A percentile compares a stretch with the other conserved stretches of the same genome.
Conservation (phyloP, 345 rosid genomes). For the Ricinus communis region DNA sequence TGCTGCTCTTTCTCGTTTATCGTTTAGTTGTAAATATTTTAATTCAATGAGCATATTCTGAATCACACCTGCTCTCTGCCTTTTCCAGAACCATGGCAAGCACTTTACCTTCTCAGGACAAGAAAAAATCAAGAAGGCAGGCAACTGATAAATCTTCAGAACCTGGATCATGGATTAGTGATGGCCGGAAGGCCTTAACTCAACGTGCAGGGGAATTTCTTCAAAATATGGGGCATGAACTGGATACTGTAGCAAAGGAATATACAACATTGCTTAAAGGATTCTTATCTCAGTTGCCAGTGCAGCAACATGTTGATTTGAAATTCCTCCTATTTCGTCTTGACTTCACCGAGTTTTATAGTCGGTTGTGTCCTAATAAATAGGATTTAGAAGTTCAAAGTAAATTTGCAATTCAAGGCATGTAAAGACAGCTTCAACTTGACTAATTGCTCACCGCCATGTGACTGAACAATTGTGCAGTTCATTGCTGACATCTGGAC, state of each 20-base stretch:
- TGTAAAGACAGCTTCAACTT: constrained; percentile 6
- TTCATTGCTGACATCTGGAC: constrained; percentile 26
- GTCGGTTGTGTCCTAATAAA: constrained; percentile 48
- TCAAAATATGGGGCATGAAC: constrained; percentile 69
- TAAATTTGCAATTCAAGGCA: constrained; percentile 14
- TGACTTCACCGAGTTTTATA: constrained; percentile 92
- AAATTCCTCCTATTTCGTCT: constrained; percentile 95
- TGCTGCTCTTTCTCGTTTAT: background rate
- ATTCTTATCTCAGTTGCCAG: constrained; percentile 82
- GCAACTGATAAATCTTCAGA: constrained; percentile 42
- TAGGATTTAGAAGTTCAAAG: constrained; percentile 28
- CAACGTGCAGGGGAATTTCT: constrained; percentile 93
- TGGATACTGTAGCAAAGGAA: constrained; percentile 69
- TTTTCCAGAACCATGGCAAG: constrained; percentile 54
- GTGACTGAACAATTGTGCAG: constrained; percentile 22
- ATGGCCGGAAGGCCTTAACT: constrained; percentile 83
- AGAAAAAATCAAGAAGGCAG: constrained; percentile 40
- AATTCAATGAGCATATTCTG: background rate
- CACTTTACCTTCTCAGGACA: constrained; percentile 51
- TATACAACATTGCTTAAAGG: constrained; percentile 70
- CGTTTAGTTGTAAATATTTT: background rate
- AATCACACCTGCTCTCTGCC: background rate
- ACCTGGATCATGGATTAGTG: constrained; percentile 62
- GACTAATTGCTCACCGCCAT: constrained; percentile 17
- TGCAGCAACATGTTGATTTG: constrained; percentile 85